phyloP scores from a whole-genome alignment of 768 basidiomycete genomes.

The Phylloporus sp. region DNA sequence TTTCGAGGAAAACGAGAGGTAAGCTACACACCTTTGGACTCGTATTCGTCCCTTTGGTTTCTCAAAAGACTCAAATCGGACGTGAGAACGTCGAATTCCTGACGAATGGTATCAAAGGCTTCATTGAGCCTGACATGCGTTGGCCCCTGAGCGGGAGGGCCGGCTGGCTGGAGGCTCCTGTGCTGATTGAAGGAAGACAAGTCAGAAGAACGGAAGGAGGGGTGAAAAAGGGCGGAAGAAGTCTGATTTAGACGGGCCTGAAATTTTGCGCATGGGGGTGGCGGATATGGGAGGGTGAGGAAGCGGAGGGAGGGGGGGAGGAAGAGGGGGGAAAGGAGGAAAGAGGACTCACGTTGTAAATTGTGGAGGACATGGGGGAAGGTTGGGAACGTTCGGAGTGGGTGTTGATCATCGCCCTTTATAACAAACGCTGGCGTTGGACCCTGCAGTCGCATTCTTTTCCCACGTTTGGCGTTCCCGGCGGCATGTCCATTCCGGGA shows the following conservation, averaged over 20 bases:
- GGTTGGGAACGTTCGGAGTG: slow-evolving; percentile 35
- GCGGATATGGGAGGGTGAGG: background rate
- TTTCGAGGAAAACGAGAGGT: background rate
- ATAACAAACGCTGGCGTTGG: slow-evolving; percentile 33
- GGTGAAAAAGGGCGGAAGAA: background rate
- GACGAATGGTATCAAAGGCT: slow-evolving; percentile 72
- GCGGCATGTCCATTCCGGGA: slow-evolving; percentile 29
- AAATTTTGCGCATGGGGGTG: slow-evolving; percentile 24
- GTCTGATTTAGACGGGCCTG: background rate
- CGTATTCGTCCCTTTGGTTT: slow-evolving; percentile 83
- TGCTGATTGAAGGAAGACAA: slow-evolving; percentile 32
- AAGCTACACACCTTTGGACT: slow-evolving; percentile 62
- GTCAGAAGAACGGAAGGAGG: slow-evolving; percentile 16
- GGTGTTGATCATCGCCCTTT: slow-evolving; percentile 38
- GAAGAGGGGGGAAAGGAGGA: background rate
- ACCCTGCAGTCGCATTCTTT: slow-evolving; percentile 32
- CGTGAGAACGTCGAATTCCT: slow-evolving; percentile 76
- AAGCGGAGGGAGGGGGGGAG: background rate
- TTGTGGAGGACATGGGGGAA: slow-evolving; percentile 36
- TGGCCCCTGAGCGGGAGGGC: slow-evolving; percentile 39
- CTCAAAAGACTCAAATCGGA: slow-evolving; percentile 64
- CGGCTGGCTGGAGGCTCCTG: slow-evolving; percentile 50
- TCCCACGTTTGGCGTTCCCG: slow-evolving; percentile 34
- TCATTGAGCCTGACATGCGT: slow-evolving; percentile 57
- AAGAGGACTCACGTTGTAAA: slow-evolving; percentile 33